phyloP scores from a whole-genome alignment of 2,329 filamentous ascomycete species.

The Sclerotinia subarctica region DNA sequence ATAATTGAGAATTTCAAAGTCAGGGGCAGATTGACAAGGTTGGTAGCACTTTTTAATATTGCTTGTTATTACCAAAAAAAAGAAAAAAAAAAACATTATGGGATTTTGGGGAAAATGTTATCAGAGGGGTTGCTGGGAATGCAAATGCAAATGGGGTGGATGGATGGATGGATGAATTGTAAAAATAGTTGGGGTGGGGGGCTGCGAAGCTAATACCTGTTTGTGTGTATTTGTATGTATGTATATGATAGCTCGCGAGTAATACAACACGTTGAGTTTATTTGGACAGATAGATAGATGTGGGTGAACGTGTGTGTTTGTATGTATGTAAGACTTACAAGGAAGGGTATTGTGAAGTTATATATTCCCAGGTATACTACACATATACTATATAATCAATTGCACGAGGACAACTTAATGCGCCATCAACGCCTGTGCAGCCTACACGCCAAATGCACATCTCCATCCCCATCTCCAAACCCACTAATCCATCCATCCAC shows the following conservation, averaged over 20 bases:
- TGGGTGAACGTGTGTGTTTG: not conserved
- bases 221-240: too few species aligned
- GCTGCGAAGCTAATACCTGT: conserved; percentile 1
- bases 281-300: too few species aligned
- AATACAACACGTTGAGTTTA: conserved; percentile 4
- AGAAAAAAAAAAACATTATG: not conserved
- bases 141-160: not conserved
- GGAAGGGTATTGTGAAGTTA: not conserved
- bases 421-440: not conserved
- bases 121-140: not conserved
- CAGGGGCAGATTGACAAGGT: not conserved
- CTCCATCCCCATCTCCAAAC: not conserved
- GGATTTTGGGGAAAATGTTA: not conserved
- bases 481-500: too few species aligned
- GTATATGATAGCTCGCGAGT: conserved; percentile 3
- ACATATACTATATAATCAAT: not conserved
- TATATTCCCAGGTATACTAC: not conserved
- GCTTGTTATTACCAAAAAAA: not conserved
- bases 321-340: not conserved
- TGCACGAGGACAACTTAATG: not conserved
- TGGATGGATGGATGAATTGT: not conserved
- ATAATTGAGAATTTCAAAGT: not conserved
- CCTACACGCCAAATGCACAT: not conserved
- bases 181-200: not conserved
- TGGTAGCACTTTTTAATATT: not conserved